Evolutionary conservation across 805 yeast genomes (phyloP), one percentile per base, ranked within the genome.

Genomic region (Starmerella roubikii): DNA sequence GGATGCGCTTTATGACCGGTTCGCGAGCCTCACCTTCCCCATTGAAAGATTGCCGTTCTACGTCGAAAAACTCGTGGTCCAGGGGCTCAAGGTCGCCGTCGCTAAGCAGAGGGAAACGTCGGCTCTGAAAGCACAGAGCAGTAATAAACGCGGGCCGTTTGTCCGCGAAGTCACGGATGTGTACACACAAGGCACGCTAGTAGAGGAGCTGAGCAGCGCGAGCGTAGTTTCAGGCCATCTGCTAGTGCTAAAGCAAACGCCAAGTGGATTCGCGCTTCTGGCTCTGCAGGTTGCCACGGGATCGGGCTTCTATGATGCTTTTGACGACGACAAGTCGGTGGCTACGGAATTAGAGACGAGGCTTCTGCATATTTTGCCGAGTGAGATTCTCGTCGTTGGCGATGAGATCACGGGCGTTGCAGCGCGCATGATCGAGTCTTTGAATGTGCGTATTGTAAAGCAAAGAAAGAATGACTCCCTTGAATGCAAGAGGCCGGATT

Each of bases 11-110:
- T 72, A 69, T 50, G 69, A 69, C 35, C 68, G 70, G 40, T 76
- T 82, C 51, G 88, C 94, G 0, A 80, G 82, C 52, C 79, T 93
- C 44, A 76, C 91, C 7, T 79, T 91, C 25, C 97, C 96, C 1
- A 80, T 78, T 37, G 71, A 64, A 22, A 62, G 91, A 42, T 62
- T 91, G 12, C 79, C 79, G 48, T 67, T 79, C 23, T 88, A 88
- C 55, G 60, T 86, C 27, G 80, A 79, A 54, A 66, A 88, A 42
- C 60, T 88, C 15, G 65, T 91, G 3, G 71, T 69, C 29, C 65
- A 64, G 39, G 94, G 95, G 0, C 61, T 72, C 42, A 86, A 80
- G 54, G 83, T 91, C 3, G 97, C 93, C 0, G 73, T 91, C 2
- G 91, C 86, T 0, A 78, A 78, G 52, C 97, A 91, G 53, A 62